phyloP scores from a whole-genome alignment of 2,329 filamentous ascomycete species.

The Zopfia rhizophila region DNA sequence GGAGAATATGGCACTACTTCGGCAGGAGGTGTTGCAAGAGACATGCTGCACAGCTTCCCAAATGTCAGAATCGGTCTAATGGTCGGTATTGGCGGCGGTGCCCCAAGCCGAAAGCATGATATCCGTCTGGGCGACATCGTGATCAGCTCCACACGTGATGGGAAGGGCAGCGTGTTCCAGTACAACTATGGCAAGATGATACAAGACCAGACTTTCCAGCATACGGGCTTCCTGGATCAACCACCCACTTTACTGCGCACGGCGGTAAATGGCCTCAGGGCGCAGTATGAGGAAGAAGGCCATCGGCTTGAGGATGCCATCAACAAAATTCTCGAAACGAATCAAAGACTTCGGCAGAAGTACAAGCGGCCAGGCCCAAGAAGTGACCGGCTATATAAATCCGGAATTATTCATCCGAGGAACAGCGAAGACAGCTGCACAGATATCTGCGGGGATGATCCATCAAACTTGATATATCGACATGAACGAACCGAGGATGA shows the following conservation, averaged over 20 bases:
- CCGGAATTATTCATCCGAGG: neutral
- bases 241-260: slow-evolving; percentile 28
- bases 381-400: slow-evolving; percentile 41
- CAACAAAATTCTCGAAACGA: slow-evolving; percentile 27
- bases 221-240: slow-evolving; percentile 18
- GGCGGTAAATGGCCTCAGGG: slow-evolving; percentile 32
- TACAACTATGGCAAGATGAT: slow-evolving; percentile 40
- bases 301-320: slow-evolving; percentile 26
- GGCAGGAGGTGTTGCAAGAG: slow-evolving; percentile 29
- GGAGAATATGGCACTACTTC: slow-evolving; percentile 28
- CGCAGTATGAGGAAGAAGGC: slow-evolving; percentile 18
- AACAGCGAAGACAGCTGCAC: neutral
- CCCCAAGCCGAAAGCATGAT: slow-evolving; percentile 34
- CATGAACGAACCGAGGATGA: neutral
- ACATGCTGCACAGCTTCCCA: slow-evolving; percentile 26
- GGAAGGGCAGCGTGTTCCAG: slow-evolving; percentile 39
- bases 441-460: neutral
- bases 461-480: neutral
- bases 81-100: slow-evolving; percentile 32
- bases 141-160: slow-evolving; percentile 31
- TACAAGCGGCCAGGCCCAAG: slow-evolving; percentile 33
- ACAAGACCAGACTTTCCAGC: slow-evolving; percentile 22
- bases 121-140: slow-evolving; percentile 26
- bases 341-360: slow-evolving; percentile 33
- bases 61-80: slow-evolving; percentile 27